Conservation (phyloP, 2,329 filamentous ascomycete genomes). For the Alternaria triticina region DNA sequence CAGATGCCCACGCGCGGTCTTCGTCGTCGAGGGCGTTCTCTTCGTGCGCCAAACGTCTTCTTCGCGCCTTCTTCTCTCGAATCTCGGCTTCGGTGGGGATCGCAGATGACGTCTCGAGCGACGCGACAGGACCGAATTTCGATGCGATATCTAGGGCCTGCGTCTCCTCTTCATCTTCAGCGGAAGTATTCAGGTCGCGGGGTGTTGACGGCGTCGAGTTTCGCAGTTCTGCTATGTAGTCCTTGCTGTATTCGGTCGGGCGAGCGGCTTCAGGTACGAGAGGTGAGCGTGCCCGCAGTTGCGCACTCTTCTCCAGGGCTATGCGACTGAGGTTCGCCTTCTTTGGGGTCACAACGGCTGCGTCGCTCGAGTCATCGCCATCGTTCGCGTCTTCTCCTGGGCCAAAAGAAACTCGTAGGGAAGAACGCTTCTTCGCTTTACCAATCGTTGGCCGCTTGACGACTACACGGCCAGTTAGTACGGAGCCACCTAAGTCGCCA, state of each 20-base stretch:
- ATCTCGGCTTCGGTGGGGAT: conserved; percentile 88
- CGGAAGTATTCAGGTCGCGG: conserved; percentile 59
- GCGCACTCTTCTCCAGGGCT: conserved; percentile 70
- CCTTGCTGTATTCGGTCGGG: conserved; percentile 74
- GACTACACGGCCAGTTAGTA: conserved; percentile 56
- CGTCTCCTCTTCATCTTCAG: conserved; percentile 54
- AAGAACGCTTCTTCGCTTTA: conserved; percentile 74
- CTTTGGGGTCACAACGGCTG: conserved; percentile 66
- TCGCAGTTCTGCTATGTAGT: conserved; percentile 84
- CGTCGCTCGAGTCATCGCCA: conserved; percentile 56
- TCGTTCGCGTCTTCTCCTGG: conserved; percentile 61
- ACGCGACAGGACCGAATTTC: conserved; percentile 63
- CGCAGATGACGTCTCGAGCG: conserved; percentile 45
- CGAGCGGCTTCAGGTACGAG: conserved; percentile 60
- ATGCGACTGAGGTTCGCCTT: conserved; percentile 67
- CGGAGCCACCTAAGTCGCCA: conserved; percentile 43
- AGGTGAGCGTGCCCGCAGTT: conserved; percentile 61
- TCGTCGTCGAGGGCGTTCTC: conserved; percentile 63
- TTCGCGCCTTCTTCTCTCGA: conserved; percentile 85
- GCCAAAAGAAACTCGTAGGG: conserved; percentile 79
- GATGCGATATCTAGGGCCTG: conserved; percentile 55
- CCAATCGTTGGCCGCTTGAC: conserved; percentile 59
- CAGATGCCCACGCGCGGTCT: conserved; percentile 50
- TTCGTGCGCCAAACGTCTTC: conserved; percentile 79
- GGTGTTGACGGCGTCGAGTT: conserved; percentile 86